Percentiles rank a stretch among this genome's conserved stretches.
Conservation (phyloP, 371 early-diverging fungal species). For the Entomophthora muscae region DNA sequence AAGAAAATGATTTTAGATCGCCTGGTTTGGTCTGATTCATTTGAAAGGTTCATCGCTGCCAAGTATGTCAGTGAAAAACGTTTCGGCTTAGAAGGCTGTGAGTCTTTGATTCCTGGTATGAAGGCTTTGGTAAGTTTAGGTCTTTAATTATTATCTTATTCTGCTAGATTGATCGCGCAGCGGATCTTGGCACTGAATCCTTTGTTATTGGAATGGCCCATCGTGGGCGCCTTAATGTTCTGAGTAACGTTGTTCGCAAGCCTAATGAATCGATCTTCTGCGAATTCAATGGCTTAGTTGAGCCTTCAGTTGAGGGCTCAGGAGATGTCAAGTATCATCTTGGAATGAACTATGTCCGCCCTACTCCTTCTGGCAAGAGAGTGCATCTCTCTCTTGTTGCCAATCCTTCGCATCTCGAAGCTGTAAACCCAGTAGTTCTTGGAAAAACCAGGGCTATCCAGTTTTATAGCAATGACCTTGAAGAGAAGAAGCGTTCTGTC, state of each 20-base stretch:
- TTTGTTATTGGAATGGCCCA: conserved; percentile 97
- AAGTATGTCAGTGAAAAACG: conserved; percentile 94
- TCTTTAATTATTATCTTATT: neutral
- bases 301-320: conserved; percentile 76
- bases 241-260: conserved; percentile 93
- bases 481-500: conserved; percentile 60
- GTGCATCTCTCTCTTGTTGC: conserved; percentile 90
- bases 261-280: conserved; percentile 94
- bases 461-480: conserved; percentile 70
- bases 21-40: conserved; percentile 89
- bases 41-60: conserved; percentile 86
- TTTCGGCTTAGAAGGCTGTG: conserved; percentile 95
- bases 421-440: conserved; percentile 90
- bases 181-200: conserved; percentile 81
- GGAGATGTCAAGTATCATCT: conserved; percentile 97
- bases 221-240: conserved; percentile 94
- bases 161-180: conserved; percentile 71
- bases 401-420: conserved; percentile 97
- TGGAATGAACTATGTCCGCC: conserved; percentile 91
- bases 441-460: conserved; percentile 92
- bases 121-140: conserved; percentile 60
- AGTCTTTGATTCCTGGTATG: conserved; percentile 92
- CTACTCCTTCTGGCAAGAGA: conserved; percentile 86
- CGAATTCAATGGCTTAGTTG: conserved; percentile 71
- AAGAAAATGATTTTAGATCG: conserved; percentile 85